phyloP scores from a whole-genome alignment of 495 filamentous ascomycete genomes.

The Penicillium antarcticum region DNA sequence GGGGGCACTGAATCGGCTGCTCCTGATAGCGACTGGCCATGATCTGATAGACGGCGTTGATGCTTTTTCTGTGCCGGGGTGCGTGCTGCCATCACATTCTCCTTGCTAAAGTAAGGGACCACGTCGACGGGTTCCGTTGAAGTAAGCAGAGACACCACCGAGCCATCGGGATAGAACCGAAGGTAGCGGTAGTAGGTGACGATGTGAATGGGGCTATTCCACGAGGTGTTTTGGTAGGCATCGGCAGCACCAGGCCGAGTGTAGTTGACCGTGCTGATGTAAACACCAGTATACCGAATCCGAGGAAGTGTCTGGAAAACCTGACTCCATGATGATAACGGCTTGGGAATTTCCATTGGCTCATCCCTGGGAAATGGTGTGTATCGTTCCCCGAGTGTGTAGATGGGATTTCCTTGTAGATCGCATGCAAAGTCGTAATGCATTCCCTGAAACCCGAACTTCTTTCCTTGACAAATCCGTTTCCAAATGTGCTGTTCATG shows the following conservation, averaged over 20 bases:
- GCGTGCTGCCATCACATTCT: slow-evolving; percentile 40
- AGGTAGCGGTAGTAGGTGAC: slow-evolving; percentile 98
- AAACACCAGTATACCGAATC: slow-evolving; percentile 89
- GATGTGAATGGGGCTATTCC: slow-evolving; percentile 87
- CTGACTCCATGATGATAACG: slow-evolving; percentile 42
- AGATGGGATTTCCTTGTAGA: slow-evolving; percentile 58
- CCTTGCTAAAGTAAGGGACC: slow-evolving; percentile 65
- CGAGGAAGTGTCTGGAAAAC: slow-evolving; percentile 83
- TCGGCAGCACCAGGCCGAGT: slow-evolving; percentile 70
- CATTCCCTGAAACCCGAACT: slow-evolving; percentile 82
- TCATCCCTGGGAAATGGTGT: slow-evolving; percentile 37
- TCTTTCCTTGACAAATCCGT: slow-evolving; percentile 61
- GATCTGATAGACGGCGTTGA: slow-evolving; percentile 32
- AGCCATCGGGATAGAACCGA: slow-evolving; percentile 89
- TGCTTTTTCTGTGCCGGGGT: slow-evolving; percentile 26
- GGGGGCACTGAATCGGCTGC: slow-evolving; percentile 34
- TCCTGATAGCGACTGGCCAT: slow-evolving; percentile 35
- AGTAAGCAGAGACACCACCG: slow-evolving; percentile 70
- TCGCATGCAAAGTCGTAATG: slow-evolving; percentile 71
- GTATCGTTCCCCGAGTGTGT: slow-evolving; percentile 33
- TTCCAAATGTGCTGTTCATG: slow-evolving; percentile 92
- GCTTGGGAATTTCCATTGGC: slow-evolving; percentile 33
- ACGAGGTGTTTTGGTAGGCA: slow-evolving; percentile 52
- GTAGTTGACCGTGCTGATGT: slow-evolving; percentile 97
- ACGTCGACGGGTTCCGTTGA: slow-evolving; percentile 82